phyloP scores from a whole-genome alignment of 257 asterid genomes.

The Leonotis leonurus region DNA sequence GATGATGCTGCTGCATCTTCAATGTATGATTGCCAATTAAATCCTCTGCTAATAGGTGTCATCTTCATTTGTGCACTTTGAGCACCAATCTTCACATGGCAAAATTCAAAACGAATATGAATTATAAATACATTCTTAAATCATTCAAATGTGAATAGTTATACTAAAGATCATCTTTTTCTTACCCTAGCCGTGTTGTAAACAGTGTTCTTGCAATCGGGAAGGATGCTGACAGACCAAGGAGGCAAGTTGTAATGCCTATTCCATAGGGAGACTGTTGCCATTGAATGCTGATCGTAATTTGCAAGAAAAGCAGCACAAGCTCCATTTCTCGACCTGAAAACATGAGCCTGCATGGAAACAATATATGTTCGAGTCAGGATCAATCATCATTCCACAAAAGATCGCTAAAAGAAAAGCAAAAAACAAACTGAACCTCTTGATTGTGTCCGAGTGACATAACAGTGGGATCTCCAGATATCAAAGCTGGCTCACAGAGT shows the following conservation, averaged over 20 bases:
- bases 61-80: constrained; percentile 90
- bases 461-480: constrained; percentile 67
- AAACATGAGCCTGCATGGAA: constrained; percentile 70
- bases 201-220: constrained; percentile 86
- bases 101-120: not conserved
- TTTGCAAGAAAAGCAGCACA: constrained; percentile 97
- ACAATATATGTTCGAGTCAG: not conserved
- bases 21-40: constrained; percentile 65
- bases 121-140: not conserved
- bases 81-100: constrained; percentile 59
- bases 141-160: not conserved
- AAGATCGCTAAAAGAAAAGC: not conserved
- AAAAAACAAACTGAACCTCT: too few species aligned
- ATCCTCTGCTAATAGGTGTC: constrained; percentile 55
- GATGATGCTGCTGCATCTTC: constrained; percentile 54
- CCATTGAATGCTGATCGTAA: constrained; percentile 54
- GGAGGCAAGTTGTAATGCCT: constrained; percentile 83
- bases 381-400: not conserved
- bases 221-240: constrained; percentile 97
- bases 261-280: constrained; percentile 57
- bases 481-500: constrained; percentile 85
- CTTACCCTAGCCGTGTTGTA: constrained; percentile 90
- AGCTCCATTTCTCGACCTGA: constrained; percentile 61
- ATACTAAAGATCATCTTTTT: constrained; percentile 14
- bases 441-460: constrained; percentile 72